Conservation (phyloP, 768 basidiomycete genomes). For the Agaricus sinodeliciosus region DNA sequence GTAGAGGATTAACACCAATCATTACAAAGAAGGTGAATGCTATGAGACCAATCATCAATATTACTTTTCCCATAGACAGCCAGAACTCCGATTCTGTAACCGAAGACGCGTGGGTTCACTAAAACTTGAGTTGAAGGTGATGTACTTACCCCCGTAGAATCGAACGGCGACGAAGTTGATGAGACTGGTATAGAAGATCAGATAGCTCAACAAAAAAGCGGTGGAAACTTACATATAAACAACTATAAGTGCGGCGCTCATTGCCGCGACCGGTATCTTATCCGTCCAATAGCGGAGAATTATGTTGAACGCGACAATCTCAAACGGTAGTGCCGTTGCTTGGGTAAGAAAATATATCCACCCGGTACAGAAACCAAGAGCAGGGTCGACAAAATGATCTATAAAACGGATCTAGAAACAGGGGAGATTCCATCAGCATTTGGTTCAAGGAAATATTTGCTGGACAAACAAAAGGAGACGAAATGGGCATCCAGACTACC, state of each 20-base stretch:
- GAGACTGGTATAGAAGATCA: constrained; percentile 19
- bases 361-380: constrained; percentile 47
- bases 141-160: constrained; percentile 38
- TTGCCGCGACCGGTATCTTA: constrained; percentile 37
- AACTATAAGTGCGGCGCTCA: constrained; percentile 34
- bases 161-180: constrained; percentile 42
- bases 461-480: constrained; percentile 59
- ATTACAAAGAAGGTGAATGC: constrained; percentile 51
- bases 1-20: constrained; percentile 53
- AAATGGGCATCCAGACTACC: constrained; percentile 73
- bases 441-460: neutral
- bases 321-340: constrained; percentile 36
- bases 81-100: constrained; percentile 47
- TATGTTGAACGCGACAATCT: constrained; percentile 49
- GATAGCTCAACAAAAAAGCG: neutral
- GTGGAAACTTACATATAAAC: constrained; percentile 29
- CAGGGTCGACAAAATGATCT: constrained; percentile 50
- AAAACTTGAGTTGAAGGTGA: no score
- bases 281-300: constrained; percentile 50
- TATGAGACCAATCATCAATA: constrained; percentile 40
- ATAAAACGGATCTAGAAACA: constrained; percentile 46
- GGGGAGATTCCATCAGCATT: neutral
- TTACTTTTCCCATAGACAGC: constrained; percentile 46
- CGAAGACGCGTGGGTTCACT: neutral
- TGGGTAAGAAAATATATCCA: constrained; percentile 53